Base-by-base conservation (phyloP, 1,139 yeast genomes). In the Suhomyces anneliseae region DNA sequence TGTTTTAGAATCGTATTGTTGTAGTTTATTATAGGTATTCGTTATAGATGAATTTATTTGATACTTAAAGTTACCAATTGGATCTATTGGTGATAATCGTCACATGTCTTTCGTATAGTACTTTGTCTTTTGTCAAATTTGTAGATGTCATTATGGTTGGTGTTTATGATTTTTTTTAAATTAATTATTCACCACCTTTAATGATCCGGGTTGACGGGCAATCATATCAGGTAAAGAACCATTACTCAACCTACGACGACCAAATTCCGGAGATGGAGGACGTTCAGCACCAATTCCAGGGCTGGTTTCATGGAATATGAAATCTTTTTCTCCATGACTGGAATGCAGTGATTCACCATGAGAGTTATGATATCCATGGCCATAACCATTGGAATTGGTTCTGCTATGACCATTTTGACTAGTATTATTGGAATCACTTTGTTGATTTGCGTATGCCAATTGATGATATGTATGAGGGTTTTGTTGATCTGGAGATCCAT, bases 191-290 rank as follows among this genome's bases (percentile, higher is more conserved):
- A 75, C 79, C 49, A 75, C 80, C 59, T 75, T 74, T 47, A 75
- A 64, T 11, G 76, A 70, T 15, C 78, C 76, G 6, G 75, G 75
- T 44, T 69, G 69, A 47, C 76, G 62, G n/a, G 75, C 70, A 46
- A 69, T 69, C 78, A 75, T 74, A 62, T 85, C 90, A 0, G 90
- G 90, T 53, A 85, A 68, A n/a, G 87, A 82, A 8, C 87, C 86
- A 53, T 84, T 81, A 61, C 89, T 83, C 54, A 85, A 76, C 52
- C 87, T 71, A 56, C 78, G 72, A 66, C 69, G 76, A 54, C 81
- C 71, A 57, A 66, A 64, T 54, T 72, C 78, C 12, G 60, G 45
- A 52, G 68, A 42, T 2, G 56, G 53, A 7, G 55, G 52, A 27
- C 51, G 36, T 9, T 48, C 49, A 24, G 33, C 37, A 24, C 34